Evolutionary conservation across 257 asterid genomes (phyloP).

Genomic region (Nicotiana sylvestris): DNA sequence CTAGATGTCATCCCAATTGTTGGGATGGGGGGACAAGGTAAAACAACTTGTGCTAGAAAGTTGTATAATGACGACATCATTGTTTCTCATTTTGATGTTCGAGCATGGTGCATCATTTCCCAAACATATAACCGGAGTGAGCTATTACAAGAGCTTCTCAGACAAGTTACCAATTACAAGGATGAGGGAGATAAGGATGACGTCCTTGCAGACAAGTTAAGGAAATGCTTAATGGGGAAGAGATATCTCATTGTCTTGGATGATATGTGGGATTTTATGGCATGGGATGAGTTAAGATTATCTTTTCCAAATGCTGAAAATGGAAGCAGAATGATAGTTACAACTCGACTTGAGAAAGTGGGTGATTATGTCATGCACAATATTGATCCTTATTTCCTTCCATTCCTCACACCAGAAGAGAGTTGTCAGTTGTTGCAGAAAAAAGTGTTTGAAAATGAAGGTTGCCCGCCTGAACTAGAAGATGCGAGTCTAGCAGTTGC

Average conservation of each 20-base stretch:
- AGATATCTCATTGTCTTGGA: constrained; percentile 11
- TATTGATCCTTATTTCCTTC: neutral
- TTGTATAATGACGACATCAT: neutral
- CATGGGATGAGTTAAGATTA: neutral
- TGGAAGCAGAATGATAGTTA: neutral
- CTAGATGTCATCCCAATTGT: neutral
- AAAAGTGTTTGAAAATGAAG: neutral
- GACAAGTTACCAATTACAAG: neutral
- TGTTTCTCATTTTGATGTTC: neutral
- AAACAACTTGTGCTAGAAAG: neutral
- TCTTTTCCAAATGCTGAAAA: neutral
- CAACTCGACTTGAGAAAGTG: neutral
- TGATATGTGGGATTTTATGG: constrained; percentile 13
- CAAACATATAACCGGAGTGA: neutral
- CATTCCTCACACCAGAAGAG: neutral
- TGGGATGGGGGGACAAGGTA: constrained; percentile 12
- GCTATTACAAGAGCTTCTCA: neutral
- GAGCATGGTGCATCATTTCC: constrained; percentile 3
- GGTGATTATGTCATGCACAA: neutral
- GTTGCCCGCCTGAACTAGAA: neutral
- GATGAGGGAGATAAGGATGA: neutral
- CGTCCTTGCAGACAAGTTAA: neutral
- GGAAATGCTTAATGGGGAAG: neutral
- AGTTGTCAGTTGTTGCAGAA: neutral
- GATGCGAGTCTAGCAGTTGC: neutral